Evolutionary conservation across 306 rosid genomes (phyloP).

Genomic region (barrel medic (Medicago truncatula)): MtrunA17r5.0-ANR NC_053048.1:31030001-31030500

Average conservation of each 20-base stretch:
- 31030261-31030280: slow-evolving; percentile 25
- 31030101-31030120: not conserved
- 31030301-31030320: not conserved
- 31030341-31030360: slow-evolving; percentile 8
- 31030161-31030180: not conserved
- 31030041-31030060: not conserved
- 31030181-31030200: not conserved
- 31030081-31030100: not conserved
- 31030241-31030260: not conserved
- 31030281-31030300: not conserved
- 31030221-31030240: not conserved
- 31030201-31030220: not conserved
- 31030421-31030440: not conserved
- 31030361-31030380: no score
- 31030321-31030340: slow-evolving; percentile 2
- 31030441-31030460: not conserved
- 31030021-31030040: not conserved
- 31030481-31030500: slow-evolving; percentile 29
- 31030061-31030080: slow-evolving; percentile 17
- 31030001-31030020: slow-evolving; percentile 14
- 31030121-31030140: not conserved
- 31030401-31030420: no score
- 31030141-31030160: not conserved
- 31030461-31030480: accelerated
- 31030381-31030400: no score